These are phyloP conservation scores for Penicillium occitanis DNA, from an alignment of 2,329 filamentous ascomycete genomes.

Conservation along the genomic window DNA sequence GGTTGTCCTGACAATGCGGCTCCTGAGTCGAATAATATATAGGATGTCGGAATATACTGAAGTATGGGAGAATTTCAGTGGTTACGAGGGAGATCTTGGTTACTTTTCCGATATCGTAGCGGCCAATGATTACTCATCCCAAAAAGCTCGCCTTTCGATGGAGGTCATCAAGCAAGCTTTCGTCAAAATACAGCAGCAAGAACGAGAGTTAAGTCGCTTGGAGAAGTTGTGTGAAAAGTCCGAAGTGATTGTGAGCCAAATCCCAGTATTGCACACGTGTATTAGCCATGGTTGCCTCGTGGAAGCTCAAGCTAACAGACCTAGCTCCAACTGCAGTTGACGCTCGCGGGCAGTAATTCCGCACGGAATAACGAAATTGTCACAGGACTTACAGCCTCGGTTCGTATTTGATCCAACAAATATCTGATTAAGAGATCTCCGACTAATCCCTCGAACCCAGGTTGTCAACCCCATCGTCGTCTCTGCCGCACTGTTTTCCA, in stretches of 20 bases:
- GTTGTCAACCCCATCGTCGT: background rate
- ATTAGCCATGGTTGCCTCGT: background rate
- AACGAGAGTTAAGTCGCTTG: background rate
- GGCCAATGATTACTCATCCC: background rate
- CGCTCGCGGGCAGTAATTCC: background rate
- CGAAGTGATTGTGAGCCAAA: background rate
- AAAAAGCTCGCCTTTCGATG: background rate
- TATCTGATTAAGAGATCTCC: background rate
- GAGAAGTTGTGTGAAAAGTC: background rate
- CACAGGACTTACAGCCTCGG: background rate
- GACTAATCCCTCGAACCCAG: background rate
- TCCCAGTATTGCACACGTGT: background rate
- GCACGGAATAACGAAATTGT: background rate
- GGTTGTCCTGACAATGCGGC: background rate
- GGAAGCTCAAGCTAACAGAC: background rate
- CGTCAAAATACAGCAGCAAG: background rate
- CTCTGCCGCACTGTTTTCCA: background rate
- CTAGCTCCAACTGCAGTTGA: background rate
- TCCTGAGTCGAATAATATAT: background rate
- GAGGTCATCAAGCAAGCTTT: background rate
- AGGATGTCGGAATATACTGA: background rate
- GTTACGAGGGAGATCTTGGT: background rate
- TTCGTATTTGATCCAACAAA: background rate
- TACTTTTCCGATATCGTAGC: background rate
- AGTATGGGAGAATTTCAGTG: background rate